These are phyloP conservation scores for Miscanthus lutarioriparius DNA, from an alignment of 176 grass and related monocot species.

Conservation along the genomic window DNA sequence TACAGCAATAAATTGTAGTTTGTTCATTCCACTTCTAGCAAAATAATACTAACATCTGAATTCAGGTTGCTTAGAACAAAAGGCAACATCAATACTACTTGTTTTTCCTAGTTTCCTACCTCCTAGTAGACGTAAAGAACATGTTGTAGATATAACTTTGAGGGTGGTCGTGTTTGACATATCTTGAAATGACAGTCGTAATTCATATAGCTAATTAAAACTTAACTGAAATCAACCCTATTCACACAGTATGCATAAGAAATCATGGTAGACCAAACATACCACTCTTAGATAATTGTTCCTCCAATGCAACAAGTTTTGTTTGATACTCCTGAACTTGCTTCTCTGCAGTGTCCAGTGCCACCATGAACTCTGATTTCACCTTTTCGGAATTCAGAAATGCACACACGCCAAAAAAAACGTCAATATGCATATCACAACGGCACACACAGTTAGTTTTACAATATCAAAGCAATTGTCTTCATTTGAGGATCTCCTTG, in stretches of 20 bases:
- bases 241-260: neutral
- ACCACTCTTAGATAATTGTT: constrained; percentile 71
- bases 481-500: constrained; percentile 11
- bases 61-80: constrained; percentile 9
- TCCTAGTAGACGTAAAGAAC: neutral
- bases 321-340: constrained; percentile 67
- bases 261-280: constrained; percentile 11
- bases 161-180: neutral
- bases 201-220: constrained; percentile 3
- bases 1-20: constrained; percentile 40
- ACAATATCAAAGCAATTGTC: neutral
- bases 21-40: constrained; percentile 7
- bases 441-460: neutral
- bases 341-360: constrained; percentile 68
- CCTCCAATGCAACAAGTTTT: constrained; percentile 49
- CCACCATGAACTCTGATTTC: constrained; percentile 86
- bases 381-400: constrained; percentile 56
- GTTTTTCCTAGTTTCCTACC: neutral
- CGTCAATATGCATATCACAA: neutral
- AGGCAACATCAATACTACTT: constrained; percentile 8
- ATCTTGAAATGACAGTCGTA: neutral
- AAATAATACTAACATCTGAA: constrained; percentile 14
- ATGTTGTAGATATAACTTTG: neutral
- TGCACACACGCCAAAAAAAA: constrained; percentile 10
- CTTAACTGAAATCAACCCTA: constrained; percentile 4